phyloP scores from a whole-genome alignment of 345 rosid genomes.

The Schrenkiella parvula region DNA sequence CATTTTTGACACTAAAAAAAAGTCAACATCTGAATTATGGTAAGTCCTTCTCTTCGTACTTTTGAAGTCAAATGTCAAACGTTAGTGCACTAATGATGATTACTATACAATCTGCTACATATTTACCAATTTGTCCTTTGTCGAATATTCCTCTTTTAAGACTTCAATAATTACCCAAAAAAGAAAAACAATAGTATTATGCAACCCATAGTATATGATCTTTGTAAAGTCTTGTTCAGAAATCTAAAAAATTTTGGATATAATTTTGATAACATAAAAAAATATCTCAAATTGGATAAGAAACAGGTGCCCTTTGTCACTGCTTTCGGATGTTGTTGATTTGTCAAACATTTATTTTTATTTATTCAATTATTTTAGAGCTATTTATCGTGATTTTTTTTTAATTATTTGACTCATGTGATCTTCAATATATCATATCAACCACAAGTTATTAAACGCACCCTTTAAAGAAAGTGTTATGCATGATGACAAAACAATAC shows the following conservation, averaged over 20 bases:
- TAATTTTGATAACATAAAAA: neutral
- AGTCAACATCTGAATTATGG: conserved; percentile 28
- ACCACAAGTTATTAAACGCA: conserved; percentile 20
- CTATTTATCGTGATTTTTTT: conserved; percentile 6
- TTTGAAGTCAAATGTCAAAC: conserved; percentile 24
- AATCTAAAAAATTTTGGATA: neutral
- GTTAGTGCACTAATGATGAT: neutral
- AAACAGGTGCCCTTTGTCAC: conserved; percentile 7
- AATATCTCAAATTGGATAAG: conserved; percentile 7
- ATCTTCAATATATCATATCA: conserved; percentile 6
- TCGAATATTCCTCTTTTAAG: neutral
- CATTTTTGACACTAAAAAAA: neutral
- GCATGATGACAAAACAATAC: neutral
- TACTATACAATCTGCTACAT: neutral
- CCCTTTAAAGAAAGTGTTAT: conserved; percentile 4
- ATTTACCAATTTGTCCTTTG: neutral
- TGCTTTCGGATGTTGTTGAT: conserved; percentile 21
- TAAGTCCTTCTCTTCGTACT: neutral
- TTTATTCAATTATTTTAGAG: neutral
- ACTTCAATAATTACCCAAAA: neutral
- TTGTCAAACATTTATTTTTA: neutral
- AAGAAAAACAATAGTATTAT: neutral
- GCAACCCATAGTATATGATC: neutral
- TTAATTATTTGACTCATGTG: conserved; percentile 1
- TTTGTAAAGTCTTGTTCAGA: neutral